Conservation (phyloP, 2,329 filamentous ascomycete genomes). For the Ceratocystis destructans region DNA sequence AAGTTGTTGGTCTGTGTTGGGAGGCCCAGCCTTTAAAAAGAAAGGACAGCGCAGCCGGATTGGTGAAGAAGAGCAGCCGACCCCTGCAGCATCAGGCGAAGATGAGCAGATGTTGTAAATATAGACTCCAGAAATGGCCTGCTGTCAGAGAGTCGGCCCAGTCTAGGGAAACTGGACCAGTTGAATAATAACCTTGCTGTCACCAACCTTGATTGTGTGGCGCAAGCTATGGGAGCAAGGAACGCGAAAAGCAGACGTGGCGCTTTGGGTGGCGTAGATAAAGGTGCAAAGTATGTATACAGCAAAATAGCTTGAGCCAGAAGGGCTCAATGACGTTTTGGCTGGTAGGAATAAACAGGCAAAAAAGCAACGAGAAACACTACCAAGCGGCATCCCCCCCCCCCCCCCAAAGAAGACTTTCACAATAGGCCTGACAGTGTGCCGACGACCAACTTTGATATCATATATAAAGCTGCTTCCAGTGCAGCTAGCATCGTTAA, state of each 20-base stretch:
- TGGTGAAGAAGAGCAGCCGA: background rate
- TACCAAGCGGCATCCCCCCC: background rate
- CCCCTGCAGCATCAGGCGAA: conserved; percentile 15
- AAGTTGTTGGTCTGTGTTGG: conserved; percentile 3
- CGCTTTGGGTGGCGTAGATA: background rate
- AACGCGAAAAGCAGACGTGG: background rate
- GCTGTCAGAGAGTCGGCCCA: conserved; percentile 1
- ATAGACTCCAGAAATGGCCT: conserved; percentile 5
- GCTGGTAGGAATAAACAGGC: background rate
- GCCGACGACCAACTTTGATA: background rate
- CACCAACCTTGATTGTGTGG: background rate
- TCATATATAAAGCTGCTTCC: background rate
- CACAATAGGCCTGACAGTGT: background rate
- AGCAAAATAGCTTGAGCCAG: background rate
- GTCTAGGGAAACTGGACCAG: background rate
- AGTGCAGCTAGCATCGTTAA: background rate
- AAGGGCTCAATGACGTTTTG: conserved; percentile 13
- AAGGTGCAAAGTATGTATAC: background rate
- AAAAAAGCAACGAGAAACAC: background rate
- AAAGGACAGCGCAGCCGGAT: conserved; percentile 1
- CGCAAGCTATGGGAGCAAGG: background rate
- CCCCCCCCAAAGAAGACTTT: background rate
- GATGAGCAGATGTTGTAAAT: conserved; percentile 14
- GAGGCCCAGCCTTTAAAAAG: conserved; percentile 5
- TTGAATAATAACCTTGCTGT: background rate